These are phyloP conservation scores for Daldinia sp. DNA, from an alignment of 2,329 filamentous ascomycete species.

Conservation along the genomic window DNA sequence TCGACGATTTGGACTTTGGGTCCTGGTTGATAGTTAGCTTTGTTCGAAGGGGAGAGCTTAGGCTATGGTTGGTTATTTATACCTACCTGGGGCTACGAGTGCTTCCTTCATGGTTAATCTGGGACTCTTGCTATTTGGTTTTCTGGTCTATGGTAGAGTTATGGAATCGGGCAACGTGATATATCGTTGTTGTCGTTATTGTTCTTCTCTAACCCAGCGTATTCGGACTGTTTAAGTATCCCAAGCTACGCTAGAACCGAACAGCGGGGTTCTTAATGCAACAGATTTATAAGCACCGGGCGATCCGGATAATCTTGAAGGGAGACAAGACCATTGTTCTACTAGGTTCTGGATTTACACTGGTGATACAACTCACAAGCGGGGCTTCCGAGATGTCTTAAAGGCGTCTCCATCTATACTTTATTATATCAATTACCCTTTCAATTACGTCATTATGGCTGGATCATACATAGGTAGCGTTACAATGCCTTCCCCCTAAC, in stretches of 20 bases:
- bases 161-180: background rate
- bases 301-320: background rate
- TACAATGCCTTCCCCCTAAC: background rate
- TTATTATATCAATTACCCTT: constrained; percentile 1
- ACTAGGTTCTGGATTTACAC: constrained; percentile 2
- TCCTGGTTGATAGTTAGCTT: constrained; percentile 28
- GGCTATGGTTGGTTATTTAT: background rate
- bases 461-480: background rate
- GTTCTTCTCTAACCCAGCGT: background rate
- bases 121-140: background rate
- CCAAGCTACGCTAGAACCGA: background rate
- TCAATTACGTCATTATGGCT: constrained; percentile 3
- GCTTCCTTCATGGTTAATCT: constrained; percentile 47
- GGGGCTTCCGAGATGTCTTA: background rate
- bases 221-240: background rate
- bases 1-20: constrained; percentile 56
- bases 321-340: background rate
- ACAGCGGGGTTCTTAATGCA: background rate
- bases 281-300: background rate
- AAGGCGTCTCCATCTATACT: background rate
- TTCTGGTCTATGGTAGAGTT: background rate
- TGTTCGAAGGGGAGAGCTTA: background rate
- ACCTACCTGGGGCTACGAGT: constrained; percentile 42
- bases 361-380: background rate
- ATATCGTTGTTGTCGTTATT: background rate